phyloP scores from a whole-genome alignment of 2,329 filamentous ascomycete species.

The Penicillium sp. region DNA sequence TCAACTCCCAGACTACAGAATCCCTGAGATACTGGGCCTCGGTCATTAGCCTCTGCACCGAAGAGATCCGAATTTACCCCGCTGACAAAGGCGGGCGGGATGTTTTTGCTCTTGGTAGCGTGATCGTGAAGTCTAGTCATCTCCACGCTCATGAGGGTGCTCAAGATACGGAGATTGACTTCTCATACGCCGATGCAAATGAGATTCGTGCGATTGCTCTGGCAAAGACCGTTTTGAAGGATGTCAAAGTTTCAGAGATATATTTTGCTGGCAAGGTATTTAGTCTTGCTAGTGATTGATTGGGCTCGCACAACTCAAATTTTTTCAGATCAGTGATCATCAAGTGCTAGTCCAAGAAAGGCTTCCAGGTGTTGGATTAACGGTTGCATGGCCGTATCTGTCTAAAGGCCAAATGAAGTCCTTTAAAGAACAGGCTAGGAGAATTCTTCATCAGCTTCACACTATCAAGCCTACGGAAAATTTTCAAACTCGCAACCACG shows the following conservation, averaged over 20 bases:
- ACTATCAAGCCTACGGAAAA: slow-evolving; percentile 2
- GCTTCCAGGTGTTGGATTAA: slow-evolving; percentile 45
- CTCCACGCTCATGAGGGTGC: slow-evolving; percentile 29
- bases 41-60: slow-evolving; percentile 42
- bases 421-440: neutral
- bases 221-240: slow-evolving; percentile 36
- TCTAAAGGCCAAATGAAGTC: slow-evolving; percentile 19
- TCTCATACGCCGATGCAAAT: slow-evolving; percentile 51
- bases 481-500: neutral
- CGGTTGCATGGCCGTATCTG: slow-evolving; percentile 48
- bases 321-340: slow-evolving; percentile 42
- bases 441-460: slow-evolving; percentile 5
- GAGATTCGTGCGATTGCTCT: slow-evolving; percentile 45
- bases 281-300: neutral
- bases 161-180: slow-evolving; percentile 37
- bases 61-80: slow-evolving; percentile 42
- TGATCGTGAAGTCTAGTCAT: slow-evolving; percentile 51
- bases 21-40: slow-evolving; percentile 35
- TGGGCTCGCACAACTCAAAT: slow-evolving; percentile 16
- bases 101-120: slow-evolving; percentile 51
- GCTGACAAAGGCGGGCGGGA: slow-evolving; percentile 46
- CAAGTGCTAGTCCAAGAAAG: slow-evolving; percentile 49
- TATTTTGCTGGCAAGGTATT: slow-evolving; percentile 1
- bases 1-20: neutral
- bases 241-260: slow-evolving; percentile 45